phyloP scores from a whole-genome alignment of 495 filamentous ascomycete genomes.

The Penicillium malachiteum region DNA sequence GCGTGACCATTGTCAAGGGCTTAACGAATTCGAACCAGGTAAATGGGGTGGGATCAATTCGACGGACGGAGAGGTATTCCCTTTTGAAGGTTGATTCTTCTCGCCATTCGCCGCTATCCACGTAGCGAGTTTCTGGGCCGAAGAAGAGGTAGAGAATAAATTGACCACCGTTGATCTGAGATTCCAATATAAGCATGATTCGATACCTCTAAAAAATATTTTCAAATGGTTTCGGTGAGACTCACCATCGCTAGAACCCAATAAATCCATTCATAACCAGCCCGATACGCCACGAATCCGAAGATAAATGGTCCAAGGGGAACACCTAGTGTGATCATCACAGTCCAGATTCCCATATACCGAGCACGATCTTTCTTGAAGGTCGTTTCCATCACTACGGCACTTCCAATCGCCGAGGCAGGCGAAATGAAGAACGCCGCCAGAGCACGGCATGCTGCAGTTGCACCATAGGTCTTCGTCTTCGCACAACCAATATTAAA shows the following conservation, averaged over 20 bases:
- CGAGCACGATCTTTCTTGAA: constrained; percentile 49
- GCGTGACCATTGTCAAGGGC: constrained; percentile 41
- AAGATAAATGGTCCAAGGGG: constrained; percentile 48
- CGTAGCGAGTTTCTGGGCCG: constrained; percentile 55
- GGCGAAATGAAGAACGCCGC: constrained; percentile 53
- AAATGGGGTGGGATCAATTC: constrained; percentile 52
- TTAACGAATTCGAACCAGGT: constrained; percentile 44
- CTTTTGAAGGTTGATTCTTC: constrained; percentile 28
- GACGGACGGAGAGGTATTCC: constrained; percentile 43
- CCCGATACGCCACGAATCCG: constrained; percentile 44
- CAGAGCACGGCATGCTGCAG: constrained; percentile 47
- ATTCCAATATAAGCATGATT: no score
- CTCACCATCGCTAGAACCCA: constrained; percentile 46
- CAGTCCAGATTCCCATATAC: constrained; percentile 56
- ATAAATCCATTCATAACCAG: constrained; percentile 45
- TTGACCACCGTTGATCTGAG: constrained; percentile 51
- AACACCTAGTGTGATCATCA: constrained; percentile 51
- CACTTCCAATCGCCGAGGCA: constrained; percentile 53
- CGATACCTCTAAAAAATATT: constrained; percentile 4
- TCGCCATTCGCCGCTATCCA: constrained; percentile 26
- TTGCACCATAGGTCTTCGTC: constrained; percentile 37
- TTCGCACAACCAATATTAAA: constrained; percentile 49
- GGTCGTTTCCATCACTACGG: constrained; percentile 51
- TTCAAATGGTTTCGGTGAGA: not conserved
- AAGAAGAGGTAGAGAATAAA: constrained; percentile 55